These are phyloP conservation scores for Bipolaris oryzae DNA, from an alignment of 2,329 filamentous ascomycete genomes.

Conservation along the genomic window DNA sequence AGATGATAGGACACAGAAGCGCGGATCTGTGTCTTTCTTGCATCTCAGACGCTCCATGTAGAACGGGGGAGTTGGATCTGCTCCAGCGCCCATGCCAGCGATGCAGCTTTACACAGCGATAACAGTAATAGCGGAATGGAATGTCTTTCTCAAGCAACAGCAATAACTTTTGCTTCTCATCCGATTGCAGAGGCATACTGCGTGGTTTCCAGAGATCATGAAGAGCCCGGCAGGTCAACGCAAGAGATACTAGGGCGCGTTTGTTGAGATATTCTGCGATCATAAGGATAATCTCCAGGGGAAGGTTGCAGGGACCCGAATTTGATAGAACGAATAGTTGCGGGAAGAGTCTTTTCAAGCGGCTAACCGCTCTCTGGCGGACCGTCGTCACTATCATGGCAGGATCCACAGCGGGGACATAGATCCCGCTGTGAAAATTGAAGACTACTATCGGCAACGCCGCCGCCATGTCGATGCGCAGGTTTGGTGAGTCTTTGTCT, in stretches of 20 bases:
- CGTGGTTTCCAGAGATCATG: slow-evolving; percentile 4
- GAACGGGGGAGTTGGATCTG: slow-evolving; percentile 4
- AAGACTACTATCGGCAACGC: too few relatives aligned
- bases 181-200: neutral
- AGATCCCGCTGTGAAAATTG: neutral
- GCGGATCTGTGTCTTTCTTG: neutral
- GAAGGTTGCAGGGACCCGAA: too few relatives aligned
- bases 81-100: slow-evolving; percentile 25
- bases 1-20: neutral
- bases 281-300: too few relatives aligned
- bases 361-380: neutral
- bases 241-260: too few relatives aligned
- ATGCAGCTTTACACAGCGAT: slow-evolving; percentile 27
- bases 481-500: neutral
- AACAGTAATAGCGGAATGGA: slow-evolving; percentile 20
- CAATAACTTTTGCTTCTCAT: slow-evolving; percentile 23
- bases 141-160: slow-evolving; percentile 7
- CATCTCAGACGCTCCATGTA: slow-evolving; percentile 13
- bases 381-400: neutral
- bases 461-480: too few relatives aligned
- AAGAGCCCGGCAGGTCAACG: too few relatives aligned
- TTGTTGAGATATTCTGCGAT: too few relatives aligned
- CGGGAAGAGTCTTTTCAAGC: neutral
- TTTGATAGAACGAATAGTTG: too few relatives aligned
- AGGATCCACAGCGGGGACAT: neutral